Conservation (phyloP, 139 green algal genomes). For the Closterium sp. region DNA sequence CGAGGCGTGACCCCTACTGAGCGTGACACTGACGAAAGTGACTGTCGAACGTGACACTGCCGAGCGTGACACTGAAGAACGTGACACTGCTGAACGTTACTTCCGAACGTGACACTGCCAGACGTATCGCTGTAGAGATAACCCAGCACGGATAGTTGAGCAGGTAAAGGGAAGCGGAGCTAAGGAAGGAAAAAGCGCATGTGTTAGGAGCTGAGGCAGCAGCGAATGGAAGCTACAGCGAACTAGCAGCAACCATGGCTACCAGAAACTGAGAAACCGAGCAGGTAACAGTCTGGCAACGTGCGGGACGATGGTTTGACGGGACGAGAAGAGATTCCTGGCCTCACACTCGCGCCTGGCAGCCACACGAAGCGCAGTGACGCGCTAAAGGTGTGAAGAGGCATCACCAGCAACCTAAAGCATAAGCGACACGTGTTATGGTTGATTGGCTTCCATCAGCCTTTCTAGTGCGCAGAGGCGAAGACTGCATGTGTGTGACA, state of each 20-base stretch:
- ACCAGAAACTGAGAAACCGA: not conserved
- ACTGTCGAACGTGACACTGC: not conserved
- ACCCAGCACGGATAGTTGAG: not conserved
- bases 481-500: too few relatives aligned
- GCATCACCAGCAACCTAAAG: not conserved
- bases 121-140: not conserved
- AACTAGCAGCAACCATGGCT: not conserved
- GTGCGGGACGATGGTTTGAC: not conserved
- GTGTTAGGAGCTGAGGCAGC: not conserved
- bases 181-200: too few relatives aligned
- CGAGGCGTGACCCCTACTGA: not conserved
- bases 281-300: not conserved
- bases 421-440: too few relatives aligned
- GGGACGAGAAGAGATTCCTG: not conserved
- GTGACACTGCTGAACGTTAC: not conserved
- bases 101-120: not conserved
- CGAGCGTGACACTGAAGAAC: not conserved
- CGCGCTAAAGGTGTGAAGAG: not conserved
- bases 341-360: not conserved
- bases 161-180: not conserved
- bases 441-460: too few relatives aligned
- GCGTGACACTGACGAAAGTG: not conserved
- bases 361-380: not conserved
- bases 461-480: too few relatives aligned
- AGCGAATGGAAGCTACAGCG: not conserved